Base-by-base conservation (phyloP, 495 filamentous ascomycete genomes). In the Evernia prunastri region DNA sequence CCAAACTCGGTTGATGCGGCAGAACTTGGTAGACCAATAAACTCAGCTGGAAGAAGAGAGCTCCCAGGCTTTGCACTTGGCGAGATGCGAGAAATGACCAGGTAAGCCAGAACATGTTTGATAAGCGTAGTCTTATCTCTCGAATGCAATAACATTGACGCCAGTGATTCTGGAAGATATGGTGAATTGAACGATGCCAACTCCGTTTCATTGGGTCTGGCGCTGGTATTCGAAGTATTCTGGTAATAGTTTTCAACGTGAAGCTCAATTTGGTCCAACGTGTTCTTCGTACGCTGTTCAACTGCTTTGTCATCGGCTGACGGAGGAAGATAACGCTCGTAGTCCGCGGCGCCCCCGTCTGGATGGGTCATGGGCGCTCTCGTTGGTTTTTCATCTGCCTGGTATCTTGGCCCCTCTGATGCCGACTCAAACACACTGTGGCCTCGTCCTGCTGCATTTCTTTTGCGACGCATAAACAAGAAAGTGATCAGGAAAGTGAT, bases 241-340 rank as follows among this genome's bases (percentile, higher is more conserved):
- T 53, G 71, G 60, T 74, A 74, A 43, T 69, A 74, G 40, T 72
- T 73, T 36, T 73, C 72, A 23, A 70, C 62, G 37, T 73, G 65
- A 15, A 69, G 58, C 45, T 68, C 58, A 10, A 73, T 64, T 27
- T 74, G 69, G 33, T 71, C 69, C 27, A 73, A 66, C 8, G 65
- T 47, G 0, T 62, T 31, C 31, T 65, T 69, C 31, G 63, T 56
- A 12, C 61, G 42, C 20, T 39, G 53, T 13, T 62, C 57, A 6
- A 73, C 37, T 1, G 69, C 68, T 4, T 23, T 36, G 43, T 73
- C 72, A 37, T 73, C 72, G 18, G 64, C 67, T 0, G 61, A 56
- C 51, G 67, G 69, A 20, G 72, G 71, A 4, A 73, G 59, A 25
- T 43, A 63, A 18, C 11, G 36, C 6, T 63, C 61, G 23, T 42